These are phyloP conservation scores for Colletotrichum endophyticum DNA, from an alignment of 2,329 filamentous ascomycete genomes.

Conservation along the genomic window DNA sequence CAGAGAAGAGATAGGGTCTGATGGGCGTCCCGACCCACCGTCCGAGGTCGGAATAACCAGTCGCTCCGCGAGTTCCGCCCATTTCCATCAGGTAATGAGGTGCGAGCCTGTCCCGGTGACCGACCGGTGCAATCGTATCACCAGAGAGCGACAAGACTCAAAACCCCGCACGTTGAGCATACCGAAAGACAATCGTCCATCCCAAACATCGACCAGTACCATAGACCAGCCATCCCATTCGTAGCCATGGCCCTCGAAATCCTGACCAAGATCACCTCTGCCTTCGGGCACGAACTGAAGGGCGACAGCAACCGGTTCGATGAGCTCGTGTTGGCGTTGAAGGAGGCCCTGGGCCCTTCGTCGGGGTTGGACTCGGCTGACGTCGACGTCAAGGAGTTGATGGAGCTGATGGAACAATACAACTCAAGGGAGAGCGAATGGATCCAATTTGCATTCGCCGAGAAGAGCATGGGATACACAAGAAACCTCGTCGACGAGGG, in stretches of 20 bases:
- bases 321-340: conserved; percentile 74
- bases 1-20: not conserved
- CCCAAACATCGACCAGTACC: conserved; percentile 1
- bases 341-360: conserved; percentile 75
- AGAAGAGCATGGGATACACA: conserved; percentile 76
- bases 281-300: conserved; percentile 18
- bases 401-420: conserved; percentile 77
- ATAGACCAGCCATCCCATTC: not conserved
- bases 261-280: conserved; percentile 28
- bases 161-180: conserved; percentile 16
- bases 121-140: conserved; percentile 1
- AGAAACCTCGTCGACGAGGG: conserved; percentile 89
- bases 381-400: conserved; percentile 76
- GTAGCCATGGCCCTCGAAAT: conserved; percentile 39
- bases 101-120: conserved; percentile 4
- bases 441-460: conserved; percentile 76
- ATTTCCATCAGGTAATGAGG: conserved; percentile 9
- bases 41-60: conserved; percentile 21
- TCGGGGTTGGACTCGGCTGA: conserved; percentile 84
- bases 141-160: not conserved
- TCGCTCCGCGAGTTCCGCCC: conserved; percentile 16
- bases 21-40: conserved; percentile 16
- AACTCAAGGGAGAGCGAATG: conserved; percentile 72
- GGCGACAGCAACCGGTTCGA: conserved; percentile 62
- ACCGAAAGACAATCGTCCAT: not conserved